Evolutionary conservation across 2,329 filamentous ascomycete genomes (phyloP), one percentile per base, ranked within the genome.

Genomic region (Emmonsiellopsis sp.): DNA sequence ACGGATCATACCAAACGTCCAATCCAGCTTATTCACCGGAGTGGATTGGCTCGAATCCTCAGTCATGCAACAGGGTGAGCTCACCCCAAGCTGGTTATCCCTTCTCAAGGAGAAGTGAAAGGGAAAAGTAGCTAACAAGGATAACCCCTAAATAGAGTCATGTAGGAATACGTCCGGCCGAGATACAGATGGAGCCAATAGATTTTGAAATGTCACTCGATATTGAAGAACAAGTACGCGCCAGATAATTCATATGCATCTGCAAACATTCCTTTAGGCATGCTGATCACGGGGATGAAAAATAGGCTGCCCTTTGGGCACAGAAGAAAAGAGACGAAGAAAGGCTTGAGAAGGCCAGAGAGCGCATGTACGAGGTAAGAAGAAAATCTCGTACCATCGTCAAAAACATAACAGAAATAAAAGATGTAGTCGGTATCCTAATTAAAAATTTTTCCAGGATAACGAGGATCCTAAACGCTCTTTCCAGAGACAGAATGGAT

Each of bases 131-230:
- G 9, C 13, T 48, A 30, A 48, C 15, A 48, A 16, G 16, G 15
- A 7, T 37, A 7, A n/a, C 11, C 13, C 9, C 11, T 10, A 7
- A 31, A 30, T n/a, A 43, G 40, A 43, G 38, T 2, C 26, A 51
- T 44, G n/a, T 30, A 42, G 30, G 30, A n/a, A 51, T n/a, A 40
- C 42, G 11, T 31, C 31, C 45, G 13, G 44, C 43, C 35, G 49
- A 54, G 16, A 20, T 43, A n/a, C 46, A 52, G n/a, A 35, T 55
- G 6, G 53, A 54, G 11, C 50, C 44, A 45, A 32, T 57, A 13
- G 55, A 55, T 26, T 55, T 53, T 30, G 55, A 57, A 43, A 57
- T 57, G 55, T 47, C 54, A 10, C 38, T 58, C 35, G 52, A 58
- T 57, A 49, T 56, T 35, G 54, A 56, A 34, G 52, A 53, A 45